A percentile compares a stretch with the other conserved stretches of the same genome.
Evolutionary conservation across 805 yeast species (phyloP).

Genomic region (Suhomyces vadensis): DNA sequence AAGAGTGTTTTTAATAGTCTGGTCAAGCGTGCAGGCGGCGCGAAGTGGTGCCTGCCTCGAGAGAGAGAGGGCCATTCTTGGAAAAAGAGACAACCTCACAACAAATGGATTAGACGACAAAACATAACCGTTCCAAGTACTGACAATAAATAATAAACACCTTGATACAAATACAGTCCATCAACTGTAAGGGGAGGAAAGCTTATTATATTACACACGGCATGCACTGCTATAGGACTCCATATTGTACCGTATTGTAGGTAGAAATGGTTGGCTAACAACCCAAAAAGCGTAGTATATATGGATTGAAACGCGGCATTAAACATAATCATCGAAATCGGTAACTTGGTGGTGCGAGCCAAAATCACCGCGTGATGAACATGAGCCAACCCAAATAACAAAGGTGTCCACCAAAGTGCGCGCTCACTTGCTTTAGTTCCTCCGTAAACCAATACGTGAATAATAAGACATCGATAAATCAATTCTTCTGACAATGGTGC

Average conservation of each 20-base stretch:
- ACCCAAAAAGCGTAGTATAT: constrained; percentile 74
- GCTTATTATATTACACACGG: constrained; percentile 69
- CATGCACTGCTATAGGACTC: constrained; percentile 60
- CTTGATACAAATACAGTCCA: constrained; percentile 17
- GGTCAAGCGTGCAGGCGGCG: constrained; percentile 1
- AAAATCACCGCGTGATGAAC: constrained; percentile 66
- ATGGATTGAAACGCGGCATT: constrained; percentile 51
- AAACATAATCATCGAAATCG: constrained; percentile 31
- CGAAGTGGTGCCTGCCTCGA: background rate
- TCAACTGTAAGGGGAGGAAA: constrained; percentile 48
- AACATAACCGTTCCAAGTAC: constrained; percentile 47
- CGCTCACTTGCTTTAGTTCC: background rate
- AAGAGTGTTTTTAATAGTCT: too few relatives aligned
- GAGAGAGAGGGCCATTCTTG: background rate
- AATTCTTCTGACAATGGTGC: constrained; percentile 84
- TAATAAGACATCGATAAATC: constrained; percentile 56
- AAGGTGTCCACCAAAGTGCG: constrained; percentile 45
- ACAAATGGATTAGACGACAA: constrained; percentile 4
- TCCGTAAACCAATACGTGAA: constrained; percentile 19
- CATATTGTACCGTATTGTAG: constrained; percentile 53
- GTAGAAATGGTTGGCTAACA: constrained; percentile 58
- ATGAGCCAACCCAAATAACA: constrained; percentile 77
- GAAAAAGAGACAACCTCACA: background rate
- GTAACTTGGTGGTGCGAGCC: constrained; percentile 25
- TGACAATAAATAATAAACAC: constrained; percentile 40